Evolutionary conservation across 2,329 filamentous ascomycete species (phyloP), one percentile per base, ranked within the genome.

Genomic region (Gaeumannomyces tritici): DNA sequence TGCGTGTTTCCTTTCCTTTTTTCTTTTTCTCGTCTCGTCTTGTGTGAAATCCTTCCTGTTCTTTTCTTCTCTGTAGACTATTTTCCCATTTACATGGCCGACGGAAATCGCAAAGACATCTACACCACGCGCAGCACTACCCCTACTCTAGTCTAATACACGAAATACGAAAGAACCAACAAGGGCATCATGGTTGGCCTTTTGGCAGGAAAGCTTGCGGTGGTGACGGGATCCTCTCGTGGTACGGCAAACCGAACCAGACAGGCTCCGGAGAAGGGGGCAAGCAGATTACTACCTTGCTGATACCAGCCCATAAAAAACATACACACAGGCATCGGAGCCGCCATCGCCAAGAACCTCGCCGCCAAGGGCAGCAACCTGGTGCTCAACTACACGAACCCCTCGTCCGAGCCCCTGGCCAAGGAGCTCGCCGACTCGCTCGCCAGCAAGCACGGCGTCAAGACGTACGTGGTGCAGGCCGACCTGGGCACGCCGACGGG

Each of bases 361-460:
- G 89, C 89, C 63, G 80, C 80, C 66, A 90, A 91, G 74, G 89
- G 89, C 69, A 82, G 80, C 75, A 83, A 84, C 59, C 74, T 92
- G 6, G 77, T 91, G 55, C 78, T 92, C 63, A 89, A 89, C 76
- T 91, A 89, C 77, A 89, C 87, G 7, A 77, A 76, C 2, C 24
- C 70, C 21, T 73, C 71, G 21, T 80, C 77, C 9, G 67, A 71
- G 57, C 28, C 67, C 2, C 65, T 67, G 26, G 83, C 86, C 62
- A 78, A 81, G 63, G 84, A 87, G 65, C 81, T 93, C n/a, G 88
- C 89, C 63, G 67, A 76, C 28, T 72, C 79, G n/a, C 81, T 93
- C 4, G 70, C 79, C 57, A 68, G 75, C 26, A 75, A 80, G 51
- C 79, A 92, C 76, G 78, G 76, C 59, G 80, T 93, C 69, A 78